Conservation (phyloP, 2,329 filamentous ascomycete genomes). For the Cladosporium sp. region DNA sequence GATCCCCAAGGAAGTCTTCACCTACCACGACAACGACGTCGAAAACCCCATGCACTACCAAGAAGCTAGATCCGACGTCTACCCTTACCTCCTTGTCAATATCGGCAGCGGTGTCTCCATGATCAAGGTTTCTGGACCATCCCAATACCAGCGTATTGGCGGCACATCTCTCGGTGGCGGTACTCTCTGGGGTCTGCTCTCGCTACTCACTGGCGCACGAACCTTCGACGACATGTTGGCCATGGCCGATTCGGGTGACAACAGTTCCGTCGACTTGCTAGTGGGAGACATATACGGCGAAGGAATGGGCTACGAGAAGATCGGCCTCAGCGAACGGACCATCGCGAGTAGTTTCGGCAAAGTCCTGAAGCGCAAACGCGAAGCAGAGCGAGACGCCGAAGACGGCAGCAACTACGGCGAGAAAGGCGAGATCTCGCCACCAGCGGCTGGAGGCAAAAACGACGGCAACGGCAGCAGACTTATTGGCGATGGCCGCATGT, state of each 20-base stretch:
- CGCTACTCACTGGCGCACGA: constrained; percentile 84
- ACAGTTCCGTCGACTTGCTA: constrained; percentile 89
- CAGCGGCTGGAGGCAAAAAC: constrained; percentile 25
- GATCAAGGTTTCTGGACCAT: constrained; percentile 91
- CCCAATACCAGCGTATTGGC: constrained; percentile 84
- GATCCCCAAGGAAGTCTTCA: constrained; percentile 95
- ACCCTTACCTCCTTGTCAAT: constrained; percentile 96
- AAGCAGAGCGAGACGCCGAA: constrained; percentile 77
- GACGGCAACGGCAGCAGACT: constrained; percentile 35
- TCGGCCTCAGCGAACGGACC: constrained; percentile 90
- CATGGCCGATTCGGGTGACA: constrained; percentile 88
- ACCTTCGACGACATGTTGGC: constrained; percentile 98
- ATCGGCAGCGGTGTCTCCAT: constrained; percentile 97
- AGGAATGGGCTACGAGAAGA: constrained; percentile 92
- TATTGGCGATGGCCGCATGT: constrained; percentile 53
- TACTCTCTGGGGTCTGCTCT: constrained; percentile 95
- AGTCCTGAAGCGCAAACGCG: constrained; percentile 87
- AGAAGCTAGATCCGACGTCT: constrained; percentile 75
- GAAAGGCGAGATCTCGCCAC: constrained; percentile 34
- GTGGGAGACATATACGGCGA: constrained; percentile 99
- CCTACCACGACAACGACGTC: constrained; percentile 73
- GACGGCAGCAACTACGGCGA: constrained; percentile 61
- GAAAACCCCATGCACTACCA: constrained; percentile 84
- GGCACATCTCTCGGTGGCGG: constrained; percentile 93
- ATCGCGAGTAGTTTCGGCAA: constrained; percentile 97